Evolutionary conservation across 768 basidiomycete species (phyloP), one percentile per base, ranked within the genome.

Genomic region (Phlebiopsis gigantea): DNA sequence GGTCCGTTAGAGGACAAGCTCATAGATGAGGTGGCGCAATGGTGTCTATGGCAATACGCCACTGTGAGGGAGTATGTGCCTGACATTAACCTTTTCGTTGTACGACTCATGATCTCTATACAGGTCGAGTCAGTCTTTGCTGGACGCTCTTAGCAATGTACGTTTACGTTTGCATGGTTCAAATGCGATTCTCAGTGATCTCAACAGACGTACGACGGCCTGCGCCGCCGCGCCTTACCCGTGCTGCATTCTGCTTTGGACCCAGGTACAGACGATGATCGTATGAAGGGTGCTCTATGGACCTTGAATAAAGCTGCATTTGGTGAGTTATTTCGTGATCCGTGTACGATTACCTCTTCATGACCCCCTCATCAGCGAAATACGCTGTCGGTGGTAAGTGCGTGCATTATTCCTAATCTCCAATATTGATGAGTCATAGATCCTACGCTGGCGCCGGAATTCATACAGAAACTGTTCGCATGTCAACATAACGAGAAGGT

Each of bases 221-320:
- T 87, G 34, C 76, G 84, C 30, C 77, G 76, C 15, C 80, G 86
- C n/a, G 78, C 79, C 34, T 72, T 87, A 19, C 85, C 86, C 8
- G 58, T 73, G 43, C 68, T 88, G n/a, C 80, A 82, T 58, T 68
- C 75, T 41, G 79, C 81, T 4, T 71, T 88, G 51, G 75, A 80
- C 49, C 83, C 85, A 5, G 90, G 87, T 2, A 79, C 78, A 19
- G 91, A 94, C 39, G 90, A 90, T 62, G 90, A 93, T 67, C 79
- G 88, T n/a, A 90, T 93, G 85, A 95, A 97, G 73, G 93, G 93
- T 9, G 89, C 90, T 2, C 70, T 93, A 19, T 93, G 90, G 82
- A 85, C 87, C 4, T 66, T 93, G 28, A 85, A 88, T 64, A 74
- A 77, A 8, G 74, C 83, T 9, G 75, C 76, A 4, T 84, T 92